phyloP scores from a whole-genome alignment of 2,329 filamentous ascomycete species.

The Nemania sp. region DNA sequence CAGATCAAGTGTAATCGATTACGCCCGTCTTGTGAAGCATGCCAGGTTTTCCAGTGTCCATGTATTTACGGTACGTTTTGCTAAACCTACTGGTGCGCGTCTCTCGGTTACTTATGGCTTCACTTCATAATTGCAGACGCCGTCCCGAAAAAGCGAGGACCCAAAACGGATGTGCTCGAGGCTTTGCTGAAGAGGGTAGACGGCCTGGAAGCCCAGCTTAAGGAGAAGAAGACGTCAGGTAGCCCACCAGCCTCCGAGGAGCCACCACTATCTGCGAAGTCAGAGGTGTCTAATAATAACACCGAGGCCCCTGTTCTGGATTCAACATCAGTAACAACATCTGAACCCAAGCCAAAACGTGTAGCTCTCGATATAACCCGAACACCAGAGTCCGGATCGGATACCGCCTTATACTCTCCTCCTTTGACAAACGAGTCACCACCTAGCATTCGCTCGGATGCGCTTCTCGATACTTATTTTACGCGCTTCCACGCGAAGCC shows the following conservation, averaged over 20 bases:
- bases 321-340: slow-evolving; percentile 47
- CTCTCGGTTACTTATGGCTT: slow-evolving; percentile 34
- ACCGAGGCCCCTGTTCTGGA: slow-evolving; percentile 40
- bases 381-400: slow-evolving; percentile 50
- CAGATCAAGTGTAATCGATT: slow-evolving; percentile 94
- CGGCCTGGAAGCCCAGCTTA: slow-evolving; percentile 82
- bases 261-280: slow-evolving; percentile 41
- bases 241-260: slow-evolving; percentile 55
- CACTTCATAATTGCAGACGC: slow-evolving; percentile 69
- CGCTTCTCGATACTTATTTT: slow-evolving; percentile 83
- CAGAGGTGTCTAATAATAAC: slow-evolving; percentile 46
- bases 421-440: slow-evolving; percentile 59
- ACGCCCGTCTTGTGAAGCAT: slow-evolving; percentile 87
- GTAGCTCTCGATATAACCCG: slow-evolving; percentile 54
- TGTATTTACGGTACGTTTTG: slow-evolving; percentile 82
- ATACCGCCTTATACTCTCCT: slow-evolving; percentile 60
- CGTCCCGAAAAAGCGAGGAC: slow-evolving; percentile 88
- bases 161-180: slow-evolving; percentile 90
- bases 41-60: slow-evolving; percentile 87
- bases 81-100: not conserved
- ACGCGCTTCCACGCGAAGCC: slow-evolving; percentile 82
- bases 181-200: slow-evolving; percentile 87
- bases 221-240: slow-evolving; percentile 66
- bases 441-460: slow-evolving; percentile 65
- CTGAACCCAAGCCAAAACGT: slow-evolving; percentile 58